Percentiles rank a stretch among this genome's conserved stretches.
Evolutionary conservation across 2,329 filamentous ascomycete genomes (phyloP).

Genomic region (Phialophora macrospora): DNA sequence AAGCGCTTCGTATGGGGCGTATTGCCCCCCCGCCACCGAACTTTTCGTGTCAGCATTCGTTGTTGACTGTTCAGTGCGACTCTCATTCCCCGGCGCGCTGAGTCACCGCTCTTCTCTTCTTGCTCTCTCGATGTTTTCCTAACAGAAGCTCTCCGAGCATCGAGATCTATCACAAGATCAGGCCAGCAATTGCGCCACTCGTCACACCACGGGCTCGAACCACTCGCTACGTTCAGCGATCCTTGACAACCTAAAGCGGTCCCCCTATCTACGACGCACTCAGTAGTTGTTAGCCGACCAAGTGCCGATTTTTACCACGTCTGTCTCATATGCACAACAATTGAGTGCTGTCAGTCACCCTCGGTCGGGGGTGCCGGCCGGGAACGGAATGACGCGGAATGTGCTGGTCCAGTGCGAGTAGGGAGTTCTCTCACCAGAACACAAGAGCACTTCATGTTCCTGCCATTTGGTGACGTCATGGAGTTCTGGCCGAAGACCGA

Average conservation of each 20-base stretch:
- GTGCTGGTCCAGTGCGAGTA: neutral
- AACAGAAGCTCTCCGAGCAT: neutral
- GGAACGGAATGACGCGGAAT: neutral
- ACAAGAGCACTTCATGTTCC: neutral
- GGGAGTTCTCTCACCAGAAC: neutral
- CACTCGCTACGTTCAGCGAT: neutral
- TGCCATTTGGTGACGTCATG: neutral
- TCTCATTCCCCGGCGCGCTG: neutral
- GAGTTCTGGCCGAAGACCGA: neutral
- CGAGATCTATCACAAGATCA: neutral
- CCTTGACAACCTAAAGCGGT: neutral
- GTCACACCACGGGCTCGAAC: conserved; percentile 5
- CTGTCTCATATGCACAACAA: neutral
- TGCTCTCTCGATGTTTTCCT: neutral
- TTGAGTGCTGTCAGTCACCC: neutral
- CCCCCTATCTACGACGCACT: neutral
- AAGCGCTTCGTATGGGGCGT: neutral
- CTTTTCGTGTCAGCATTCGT: neutral
- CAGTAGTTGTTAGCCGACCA: neutral
- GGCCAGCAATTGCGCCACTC: neutral
- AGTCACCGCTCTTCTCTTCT: neutral
- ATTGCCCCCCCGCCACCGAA: neutral
- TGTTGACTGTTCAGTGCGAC: neutral
- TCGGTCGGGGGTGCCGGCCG: no score
- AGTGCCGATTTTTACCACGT: neutral